Percentiles rank a stretch among this genome's conserved stretches.
Evolutionary conservation across 345 rosid genomes (phyloP).

Genomic region (Rhodamnia argentea): DNA sequence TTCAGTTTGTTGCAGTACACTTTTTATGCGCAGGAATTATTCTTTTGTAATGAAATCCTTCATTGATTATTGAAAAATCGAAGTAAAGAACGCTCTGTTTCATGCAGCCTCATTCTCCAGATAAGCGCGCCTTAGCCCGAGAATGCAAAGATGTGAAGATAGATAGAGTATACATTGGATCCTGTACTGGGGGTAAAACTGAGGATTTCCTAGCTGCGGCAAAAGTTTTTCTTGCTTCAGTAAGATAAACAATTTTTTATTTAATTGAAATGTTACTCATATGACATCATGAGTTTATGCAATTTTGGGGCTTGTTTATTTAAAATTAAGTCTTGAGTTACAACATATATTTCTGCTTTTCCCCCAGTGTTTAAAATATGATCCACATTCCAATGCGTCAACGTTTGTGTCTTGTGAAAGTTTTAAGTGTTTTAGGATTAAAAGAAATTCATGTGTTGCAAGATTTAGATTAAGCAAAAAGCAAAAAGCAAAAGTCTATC

Average conservation of each 20-base stretch:
- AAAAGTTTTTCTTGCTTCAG: conserved; percentile 72
- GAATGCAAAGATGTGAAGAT: conserved; percentile 99
- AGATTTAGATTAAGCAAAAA: neutral
- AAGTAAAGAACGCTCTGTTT: conserved; percentile 1
- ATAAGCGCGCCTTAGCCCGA: conserved; percentile 91
- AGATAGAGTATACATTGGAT: conserved; percentile 96
- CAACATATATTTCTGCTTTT: neutral
- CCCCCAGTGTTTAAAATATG: neutral
- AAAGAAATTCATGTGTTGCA: neutral
- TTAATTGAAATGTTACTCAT: neutral
- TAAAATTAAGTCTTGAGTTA: neutral
- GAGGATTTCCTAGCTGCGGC: conserved; percentile 96
- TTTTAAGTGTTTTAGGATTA: neutral
- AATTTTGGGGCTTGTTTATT: neutral
- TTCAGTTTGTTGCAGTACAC: neutral
- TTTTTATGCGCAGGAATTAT: neutral
- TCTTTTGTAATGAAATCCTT: neutral
- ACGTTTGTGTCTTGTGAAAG: neutral
- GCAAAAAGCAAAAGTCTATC: neutral
- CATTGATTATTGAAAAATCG: neutral
- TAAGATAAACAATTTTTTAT: conserved; percentile 16
- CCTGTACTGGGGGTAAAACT: conserved; percentile 98
- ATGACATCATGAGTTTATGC: neutral
- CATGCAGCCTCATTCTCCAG: conserved; percentile 97
- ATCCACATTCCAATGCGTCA: neutral